phyloP scores from a whole-genome alignment of 345 rosid species.

The Angophora floribunda region DNA sequence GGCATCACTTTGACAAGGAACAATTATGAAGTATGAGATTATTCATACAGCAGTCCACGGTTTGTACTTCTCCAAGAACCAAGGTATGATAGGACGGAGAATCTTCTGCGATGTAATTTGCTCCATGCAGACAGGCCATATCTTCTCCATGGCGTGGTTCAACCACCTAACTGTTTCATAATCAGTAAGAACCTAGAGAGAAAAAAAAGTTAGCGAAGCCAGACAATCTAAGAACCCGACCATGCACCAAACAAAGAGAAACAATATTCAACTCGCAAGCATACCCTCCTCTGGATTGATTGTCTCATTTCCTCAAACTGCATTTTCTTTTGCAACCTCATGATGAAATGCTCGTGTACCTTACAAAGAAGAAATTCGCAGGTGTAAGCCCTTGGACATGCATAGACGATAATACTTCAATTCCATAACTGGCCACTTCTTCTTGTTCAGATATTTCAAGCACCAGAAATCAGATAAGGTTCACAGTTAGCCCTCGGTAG shows the following conservation, averaged over 20 bases:
- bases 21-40: background rate
- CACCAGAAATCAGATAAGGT: background rate
- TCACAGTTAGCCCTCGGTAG: background rate
- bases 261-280: background rate
- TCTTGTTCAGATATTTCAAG: background rate
- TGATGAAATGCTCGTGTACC: slow-evolving; percentile 65
- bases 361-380: slow-evolving; percentile 2
- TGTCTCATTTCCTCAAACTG: slow-evolving; percentile 60
- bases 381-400: background rate
- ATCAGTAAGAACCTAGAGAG: slow-evolving; percentile 61
- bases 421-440: background rate
- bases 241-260: background rate
- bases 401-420: background rate
- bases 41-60: slow-evolving; percentile 93
- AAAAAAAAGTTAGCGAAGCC: background rate
- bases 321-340: slow-evolving; percentile 47
- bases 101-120: slow-evolving; percentile 86
- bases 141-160: slow-evolving; percentile 79
- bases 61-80: slow-evolving; percentile 95
- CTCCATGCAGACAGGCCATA: slow-evolving; percentile 97
- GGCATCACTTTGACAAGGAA: background rate
- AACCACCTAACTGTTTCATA: slow-evolving; percentile 91
- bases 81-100: slow-evolving; percentile 91
- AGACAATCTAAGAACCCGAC: background rate
- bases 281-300: slow-evolving; percentile 68